Evolutionary conservation across 176 grass and related monocot species (phyloP), one percentile per base, ranked within the genome.

Genomic region (Avena insularis): DNA sequence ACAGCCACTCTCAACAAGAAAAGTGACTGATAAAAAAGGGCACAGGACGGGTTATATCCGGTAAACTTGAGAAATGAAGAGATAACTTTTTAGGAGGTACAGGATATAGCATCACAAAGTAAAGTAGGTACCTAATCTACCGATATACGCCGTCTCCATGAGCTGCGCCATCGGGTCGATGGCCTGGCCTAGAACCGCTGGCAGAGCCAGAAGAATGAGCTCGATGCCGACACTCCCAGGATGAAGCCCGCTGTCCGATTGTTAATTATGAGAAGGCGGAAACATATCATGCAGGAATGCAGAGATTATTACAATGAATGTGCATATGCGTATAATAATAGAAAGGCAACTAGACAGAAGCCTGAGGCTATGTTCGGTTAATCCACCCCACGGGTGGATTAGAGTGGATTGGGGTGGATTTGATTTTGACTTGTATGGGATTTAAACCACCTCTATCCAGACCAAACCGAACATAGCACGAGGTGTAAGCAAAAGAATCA

Each of bases 61-160:
- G 36, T 20, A 60, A 75, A 72, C 17, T 71, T 84, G 66, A 68
- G 61, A 40, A 83, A 71, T 71, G 19, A 61, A 84, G 51, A 60
- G 33, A 60, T 40, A 88, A 40, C 51, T 10, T 72, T 20, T 79
- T 31, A 85, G 38, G 20, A 85, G 71, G 25, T 70, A 51, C 9
- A 86, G 14, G 20, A 65, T 73, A 61, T 72, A 65, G 33, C 8
- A 71, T 67, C 72, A 87, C 12, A 61, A 23, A 86, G 38, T 55
- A 29, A 23, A 86, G 38, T 55, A 29, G 81, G 20, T 89, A 98
- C 96, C 93, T 94, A 98, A 91, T 98, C 92, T 92, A 49, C 92
- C 96, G 71, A 98, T 90, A 59, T 95, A 95, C 50, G 92, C 96
- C 79, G 96, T 95, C 89, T 98, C 96, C 96, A 98, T 94, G 83